A percentile compares a stretch with the other conserved stretches of the same genome.
Evolutionary conservation across 2,329 filamentous ascomycete genomes (phyloP).

Genomic region (Aspergillus thermomutatus): DNA sequence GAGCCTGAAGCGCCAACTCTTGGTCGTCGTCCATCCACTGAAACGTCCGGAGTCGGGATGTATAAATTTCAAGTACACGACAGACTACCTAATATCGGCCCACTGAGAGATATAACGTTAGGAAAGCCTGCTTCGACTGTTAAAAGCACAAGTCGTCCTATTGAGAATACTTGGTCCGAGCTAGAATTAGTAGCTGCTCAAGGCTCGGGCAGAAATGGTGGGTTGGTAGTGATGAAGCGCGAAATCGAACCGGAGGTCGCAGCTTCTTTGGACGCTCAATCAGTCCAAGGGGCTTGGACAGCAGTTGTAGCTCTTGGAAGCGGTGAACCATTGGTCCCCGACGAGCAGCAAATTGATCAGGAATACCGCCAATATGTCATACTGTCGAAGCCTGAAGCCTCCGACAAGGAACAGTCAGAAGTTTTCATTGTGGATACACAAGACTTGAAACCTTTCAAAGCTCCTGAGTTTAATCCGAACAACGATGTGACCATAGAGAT

Average conservation of each 20-base stretch:
- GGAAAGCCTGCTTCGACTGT: slow-evolving; percentile 53
- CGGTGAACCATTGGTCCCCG: slow-evolving; percentile 43
- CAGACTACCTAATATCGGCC: slow-evolving; percentile 70
- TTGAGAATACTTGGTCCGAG: slow-evolving; percentile 30
- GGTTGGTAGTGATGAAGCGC: slow-evolving; percentile 72
- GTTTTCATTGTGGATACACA: slow-evolving; percentile 73
- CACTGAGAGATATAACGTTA: slow-evolving; percentile 71
- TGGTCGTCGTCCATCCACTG: slow-evolving; percentile 15
- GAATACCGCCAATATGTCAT: slow-evolving; percentile 71
- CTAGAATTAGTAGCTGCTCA: slow-evolving; percentile 54
- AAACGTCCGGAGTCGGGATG: slow-evolving; percentile 43
- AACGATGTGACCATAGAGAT: slow-evolving; percentile 85
- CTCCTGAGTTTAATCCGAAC: slow-evolving; percentile 87
- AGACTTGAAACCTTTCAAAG: slow-evolving; percentile 70
- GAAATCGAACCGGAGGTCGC: slow-evolving; percentile 72
- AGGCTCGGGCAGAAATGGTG: slow-evolving; percentile 58
- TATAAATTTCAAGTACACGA: slow-evolving; percentile 77
- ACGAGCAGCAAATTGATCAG: slow-evolving; percentile 55
- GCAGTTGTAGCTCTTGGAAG: slow-evolving; percentile 54
- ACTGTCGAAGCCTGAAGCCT: slow-evolving; percentile 64
- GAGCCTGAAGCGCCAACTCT: slow-evolving; percentile 20
- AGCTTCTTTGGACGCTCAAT: slow-evolving; percentile 67
- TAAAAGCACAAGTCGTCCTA: slow-evolving; percentile 47
- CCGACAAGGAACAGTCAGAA: slow-evolving; percentile 71
- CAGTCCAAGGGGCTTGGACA: slow-evolving; percentile 77